Conservation (phyloP, 1,284 basidiomycete species). For the Leccinum ponderosum region DNA sequence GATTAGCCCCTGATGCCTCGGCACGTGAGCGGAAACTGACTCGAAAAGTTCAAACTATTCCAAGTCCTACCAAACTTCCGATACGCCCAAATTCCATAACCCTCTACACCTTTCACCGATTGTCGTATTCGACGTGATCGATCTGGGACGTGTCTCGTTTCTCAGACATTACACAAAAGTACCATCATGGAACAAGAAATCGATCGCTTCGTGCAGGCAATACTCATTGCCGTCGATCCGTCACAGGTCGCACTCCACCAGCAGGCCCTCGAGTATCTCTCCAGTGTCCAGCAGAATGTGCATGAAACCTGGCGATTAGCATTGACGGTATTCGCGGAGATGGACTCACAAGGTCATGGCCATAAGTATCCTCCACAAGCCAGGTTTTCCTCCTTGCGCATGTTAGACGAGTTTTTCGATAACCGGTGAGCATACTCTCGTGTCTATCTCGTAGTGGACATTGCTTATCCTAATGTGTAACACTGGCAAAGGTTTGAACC, state of each 20-base stretch:
- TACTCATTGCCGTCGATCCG: conserved; percentile 82
- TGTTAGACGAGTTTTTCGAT: conserved; percentile 85
- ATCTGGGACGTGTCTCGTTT: conserved; percentile 17
- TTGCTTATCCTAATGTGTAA: conserved; percentile 7
- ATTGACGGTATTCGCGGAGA: conserved; percentile 71
- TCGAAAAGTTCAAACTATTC: conserved; percentile 7
- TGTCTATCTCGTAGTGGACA: neutral
- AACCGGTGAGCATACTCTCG: conserved; percentile 61
- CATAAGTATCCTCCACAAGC: conserved; percentile 74
- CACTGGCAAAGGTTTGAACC: conserved; percentile 57
- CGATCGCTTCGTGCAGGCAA: conserved; percentile 78
- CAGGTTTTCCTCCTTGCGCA: conserved; percentile 83
- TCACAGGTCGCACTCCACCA: conserved; percentile 66
- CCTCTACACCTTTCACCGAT: neutral
- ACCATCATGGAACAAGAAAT: conserved; percentile 67
- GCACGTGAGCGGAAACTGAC: conserved; percentile 30
- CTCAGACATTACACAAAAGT: conserved; percentile 1
- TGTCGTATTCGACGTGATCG: conserved; percentile 13
- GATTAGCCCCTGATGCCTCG: conserved; percentile 22
- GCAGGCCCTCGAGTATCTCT: conserved; percentile 81
- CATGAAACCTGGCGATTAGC: conserved; percentile 78
- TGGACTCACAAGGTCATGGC: conserved; percentile 47
- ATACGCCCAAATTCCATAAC: neutral
- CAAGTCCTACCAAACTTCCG: neutral
- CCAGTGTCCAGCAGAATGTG: conserved; percentile 74